phyloP scores from a whole-genome alignment of 2,329 filamentous ascomycete genomes.

The Gnomoniopsis smithogilvyi region DNA sequence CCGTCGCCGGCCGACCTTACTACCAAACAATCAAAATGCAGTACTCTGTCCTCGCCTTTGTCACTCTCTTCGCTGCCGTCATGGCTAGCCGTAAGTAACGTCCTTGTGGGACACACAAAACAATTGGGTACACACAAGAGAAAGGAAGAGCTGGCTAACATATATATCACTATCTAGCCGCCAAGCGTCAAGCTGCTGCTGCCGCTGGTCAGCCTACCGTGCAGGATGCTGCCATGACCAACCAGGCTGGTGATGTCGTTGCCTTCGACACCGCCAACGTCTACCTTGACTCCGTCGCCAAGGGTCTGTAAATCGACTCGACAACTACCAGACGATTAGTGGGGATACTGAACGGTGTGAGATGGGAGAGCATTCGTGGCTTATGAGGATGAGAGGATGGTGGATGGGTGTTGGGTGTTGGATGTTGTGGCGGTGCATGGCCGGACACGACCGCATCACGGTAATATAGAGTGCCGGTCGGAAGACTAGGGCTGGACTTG shows the following conservation, averaged over 20 bases:
- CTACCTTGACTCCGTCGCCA: constrained; percentile 35
- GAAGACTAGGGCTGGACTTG: neutral
- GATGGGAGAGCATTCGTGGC: too few relatives aligned
- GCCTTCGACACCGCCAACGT: constrained; percentile 42
- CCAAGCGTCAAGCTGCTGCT: constrained; percentile 28
- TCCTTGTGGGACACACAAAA: too few relatives aligned
- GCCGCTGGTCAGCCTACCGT: constrained; percentile 26
- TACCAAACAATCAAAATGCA: constrained; percentile 39
- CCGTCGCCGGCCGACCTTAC: constrained; percentile 51
- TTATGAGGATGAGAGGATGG: neutral
- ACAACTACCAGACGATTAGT: too few relatives aligned
- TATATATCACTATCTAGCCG: constrained; percentile 2
- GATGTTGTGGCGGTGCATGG: neutral
- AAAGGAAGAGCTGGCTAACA: accelerated
- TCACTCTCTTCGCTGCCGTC: constrained; percentile 44
- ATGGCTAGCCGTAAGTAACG: constrained; percentile 30
- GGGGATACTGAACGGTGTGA: too few relatives aligned
- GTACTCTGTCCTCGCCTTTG: constrained; percentile 44
- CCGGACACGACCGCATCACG: neutral
- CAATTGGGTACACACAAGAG: too few relatives aligned
- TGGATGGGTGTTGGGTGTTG: neutral
- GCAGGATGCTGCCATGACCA: constrained; percentile 44
- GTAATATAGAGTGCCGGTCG: neutral
- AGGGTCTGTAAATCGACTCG: constrained; percentile 33
- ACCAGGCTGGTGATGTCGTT: constrained; percentile 41